Evolutionary conservation across 2,329 filamentous ascomycete species (phyloP).

Genomic region (Huntiella savannae): DNA sequence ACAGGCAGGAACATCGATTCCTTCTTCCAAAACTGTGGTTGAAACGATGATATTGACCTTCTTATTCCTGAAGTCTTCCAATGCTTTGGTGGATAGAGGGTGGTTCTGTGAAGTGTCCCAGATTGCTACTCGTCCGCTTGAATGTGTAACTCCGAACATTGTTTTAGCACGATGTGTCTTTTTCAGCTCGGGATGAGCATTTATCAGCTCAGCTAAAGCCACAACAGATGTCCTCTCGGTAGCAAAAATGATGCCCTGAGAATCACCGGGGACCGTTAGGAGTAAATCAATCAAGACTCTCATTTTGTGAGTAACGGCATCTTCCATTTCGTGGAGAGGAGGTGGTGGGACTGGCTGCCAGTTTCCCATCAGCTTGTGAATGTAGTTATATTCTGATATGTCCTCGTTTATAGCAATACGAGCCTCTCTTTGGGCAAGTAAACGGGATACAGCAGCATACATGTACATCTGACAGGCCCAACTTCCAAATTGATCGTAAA

Average conservation of each 20-base stretch:
- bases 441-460: conserved; percentile 22
- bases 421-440: no score
- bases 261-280: not conserved
- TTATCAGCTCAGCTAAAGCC: conserved; percentile 39
- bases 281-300: conserved; percentile 33
- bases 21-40: conserved; percentile 47
- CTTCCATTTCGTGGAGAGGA: not conserved
- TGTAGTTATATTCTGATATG: no score
- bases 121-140: conserved; percentile 22
- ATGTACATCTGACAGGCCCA: conserved; percentile 50
- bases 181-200: conserved; percentile 28
- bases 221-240: conserved; percentile 40
- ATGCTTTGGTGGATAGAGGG: conserved; percentile 17
- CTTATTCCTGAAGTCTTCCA: conserved; percentile 33
- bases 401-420: no score
- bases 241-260: conserved; percentile 48
- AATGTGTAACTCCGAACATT: conserved; percentile 33
- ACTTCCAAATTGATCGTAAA: conserved; percentile 39
- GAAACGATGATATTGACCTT: conserved; percentile 38
- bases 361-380: no score
- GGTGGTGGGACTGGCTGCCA: no score
- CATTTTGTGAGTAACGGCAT: conserved; percentile 36
- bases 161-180: conserved; percentile 30
- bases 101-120: conserved; percentile 18
- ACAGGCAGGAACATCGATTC: conserved; percentile 46